A percentile compares a stretch with the other conserved stretches of the same genome.
phyloP scores from a whole-genome alignment of 1,284 basidiomycete genomes.

The Ceratobasidium sp. region DNA sequence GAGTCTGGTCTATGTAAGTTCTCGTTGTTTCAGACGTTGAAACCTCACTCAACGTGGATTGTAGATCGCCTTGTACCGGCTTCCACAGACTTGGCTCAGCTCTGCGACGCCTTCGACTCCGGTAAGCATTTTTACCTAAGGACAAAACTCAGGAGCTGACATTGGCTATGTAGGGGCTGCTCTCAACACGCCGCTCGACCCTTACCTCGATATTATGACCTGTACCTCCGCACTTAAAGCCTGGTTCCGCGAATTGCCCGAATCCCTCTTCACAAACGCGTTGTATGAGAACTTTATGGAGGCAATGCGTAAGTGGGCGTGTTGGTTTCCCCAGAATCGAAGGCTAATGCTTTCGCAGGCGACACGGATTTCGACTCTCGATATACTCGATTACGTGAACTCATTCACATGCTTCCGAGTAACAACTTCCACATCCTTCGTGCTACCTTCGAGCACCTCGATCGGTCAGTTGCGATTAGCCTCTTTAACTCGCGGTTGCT shows the following conservation, averaged over 20 bases:
- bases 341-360: conserved; percentile 60
- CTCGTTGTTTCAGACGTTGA: not conserved
- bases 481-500: conserved; percentile 21
- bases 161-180: conserved; percentile 23
- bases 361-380: conserved; percentile 76
- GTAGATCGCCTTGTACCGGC: conserved; percentile 89
- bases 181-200: conserved; percentile 63
- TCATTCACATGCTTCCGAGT: conserved; percentile 77
- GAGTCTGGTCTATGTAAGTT: conserved; percentile 86
- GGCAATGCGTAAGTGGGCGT: conserved; percentile 71
- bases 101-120: conserved; percentile 80
- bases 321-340: not conserved
- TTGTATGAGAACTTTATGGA: conserved; percentile 77
- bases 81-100: conserved; percentile 72
- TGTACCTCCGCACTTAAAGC: conserved; percentile 84
- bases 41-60: conserved; percentile 21
- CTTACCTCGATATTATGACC: conserved; percentile 66
- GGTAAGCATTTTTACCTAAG: conserved; percentile 59
- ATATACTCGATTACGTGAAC: conserved; percentile 71
- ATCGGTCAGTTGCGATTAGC: conserved; percentile 67
- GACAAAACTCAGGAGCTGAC: conserved; percentile 26
- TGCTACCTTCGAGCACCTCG: conserved; percentile 84
- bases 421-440: conserved; percentile 81
- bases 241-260: conserved; percentile 85
- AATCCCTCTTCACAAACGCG: conserved; percentile 79